Percentiles rank a stretch among this genome's conserved stretches.
These are phyloP conservation scores for Pseudocohnilembus persalinus DNA, from an alignment of 169 alveolate species.

Conservation along the genomic window DNA sequence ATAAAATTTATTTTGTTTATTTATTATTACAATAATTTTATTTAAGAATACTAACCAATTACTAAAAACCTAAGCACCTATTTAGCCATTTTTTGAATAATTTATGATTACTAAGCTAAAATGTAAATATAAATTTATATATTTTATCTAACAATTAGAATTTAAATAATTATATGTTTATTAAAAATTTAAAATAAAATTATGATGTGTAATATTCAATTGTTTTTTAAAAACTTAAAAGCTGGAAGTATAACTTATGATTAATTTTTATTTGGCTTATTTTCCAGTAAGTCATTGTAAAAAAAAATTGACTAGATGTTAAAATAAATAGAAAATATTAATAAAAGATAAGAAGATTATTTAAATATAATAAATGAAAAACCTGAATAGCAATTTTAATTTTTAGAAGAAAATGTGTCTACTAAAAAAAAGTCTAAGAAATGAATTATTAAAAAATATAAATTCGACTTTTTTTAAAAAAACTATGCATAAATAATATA, in stretches of 20 bases:
- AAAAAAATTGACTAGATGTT: slow-evolving; percentile 12
- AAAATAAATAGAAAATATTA: slow-evolving; percentile 1
- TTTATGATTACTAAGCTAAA: slow-evolving; percentile 4
- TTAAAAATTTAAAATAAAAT: neutral
- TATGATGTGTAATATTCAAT: too few relatives aligned
- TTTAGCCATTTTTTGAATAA: slow-evolving; percentile 1
- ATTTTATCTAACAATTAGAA: neutral
- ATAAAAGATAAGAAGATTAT: slow-evolving; percentile 7
- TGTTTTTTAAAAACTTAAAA: neutral
- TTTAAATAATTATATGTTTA: neutral
- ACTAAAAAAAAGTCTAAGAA: neutral
- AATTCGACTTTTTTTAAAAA: neutral
- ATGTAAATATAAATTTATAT: neutral
- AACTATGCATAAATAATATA: too few relatives aligned
- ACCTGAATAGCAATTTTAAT: slow-evolving; percentile 6
- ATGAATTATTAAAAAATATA: too few relatives aligned
- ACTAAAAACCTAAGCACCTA: neutral
- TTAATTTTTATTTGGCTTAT: slow-evolving; percentile 6
- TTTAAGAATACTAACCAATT: neutral
- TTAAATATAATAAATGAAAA: slow-evolving; percentile 7
- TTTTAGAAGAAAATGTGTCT: slow-evolving; percentile 1
- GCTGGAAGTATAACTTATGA: neutral
- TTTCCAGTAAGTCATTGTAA: slow-evolving; percentile 1
- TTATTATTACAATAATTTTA: too few relatives aligned
- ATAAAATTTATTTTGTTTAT: neutral